Base-by-base conservation (phyloP, 2,329 filamentous ascomycete species). In the Beauveria scarabaeidicola region DNA sequence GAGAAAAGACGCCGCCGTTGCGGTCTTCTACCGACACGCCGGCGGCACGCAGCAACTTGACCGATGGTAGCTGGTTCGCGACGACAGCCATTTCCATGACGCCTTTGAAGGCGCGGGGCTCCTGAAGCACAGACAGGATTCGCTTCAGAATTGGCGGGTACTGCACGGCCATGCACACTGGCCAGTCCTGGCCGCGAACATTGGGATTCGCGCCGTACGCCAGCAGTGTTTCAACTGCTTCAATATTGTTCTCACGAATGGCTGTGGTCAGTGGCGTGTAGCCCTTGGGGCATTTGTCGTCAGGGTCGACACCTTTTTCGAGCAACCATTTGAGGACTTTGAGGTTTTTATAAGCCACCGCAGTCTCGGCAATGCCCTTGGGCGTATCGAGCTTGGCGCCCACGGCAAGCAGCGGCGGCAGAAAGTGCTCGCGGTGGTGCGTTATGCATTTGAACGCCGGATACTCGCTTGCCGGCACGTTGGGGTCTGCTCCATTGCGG, bases 1-100 rank as follows among this genome's bases (percentile, higher is more conserved):
- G 83, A 0, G 84, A 87, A 74, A 89, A 90, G 52, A 89, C 86
- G 57, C 87, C 87, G 21, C 85, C 86, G 67, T 87, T 89, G 72
- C 85, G 86, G 72, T 88, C 87, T 69, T 89, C 86, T 58, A 88
- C 84, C 44, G 79, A 85, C 19, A 88, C 81, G 15, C 86, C 86
- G 0, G 85, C 83, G 17, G 75, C 77, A 17, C 89, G 75, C 38
- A 89, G 78, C 50, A 88, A 72, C 71, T 87, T 87, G 70, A 89
- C 78, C 40, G 81, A 86, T 61, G 87, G 84, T 15, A 89, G 77
- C 69, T 88, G 79, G 69, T 87, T 81, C 19, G 86, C 86, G 1
- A 81, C 78, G 8, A 88, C 86, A 2, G 86, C 85, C 77, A 84
- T 82, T 66, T 88, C 86, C 69, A 89, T 77, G 1, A 87, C 80